Evolutionary conservation across 2,329 filamentous ascomycete species (phyloP).

Genomic region (Catunica adiposa): DNA sequence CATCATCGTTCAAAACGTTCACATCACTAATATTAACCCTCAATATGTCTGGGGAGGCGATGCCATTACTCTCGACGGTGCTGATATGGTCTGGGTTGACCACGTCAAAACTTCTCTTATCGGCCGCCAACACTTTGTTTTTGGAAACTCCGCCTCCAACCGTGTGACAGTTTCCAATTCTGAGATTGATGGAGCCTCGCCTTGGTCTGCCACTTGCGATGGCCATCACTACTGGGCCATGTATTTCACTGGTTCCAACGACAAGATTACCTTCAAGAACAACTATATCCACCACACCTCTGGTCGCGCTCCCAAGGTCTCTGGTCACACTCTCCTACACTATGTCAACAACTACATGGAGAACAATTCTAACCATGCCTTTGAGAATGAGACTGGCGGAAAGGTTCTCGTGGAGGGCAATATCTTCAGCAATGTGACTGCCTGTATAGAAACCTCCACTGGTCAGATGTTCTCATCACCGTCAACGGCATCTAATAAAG

Average conservation of each 20-base stretch:
- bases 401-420: constrained; percentile 40
- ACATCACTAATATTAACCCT: constrained; percentile 39
- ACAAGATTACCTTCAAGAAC: constrained; percentile 40
- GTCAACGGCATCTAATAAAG: constrained; percentile 22
- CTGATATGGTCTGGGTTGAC: constrained; percentile 34
- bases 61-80: constrained; percentile 34
- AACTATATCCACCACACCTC: constrained; percentile 45
- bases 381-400: constrained; percentile 31
- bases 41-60: constrained; percentile 44
- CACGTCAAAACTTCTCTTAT: constrained; percentile 40
- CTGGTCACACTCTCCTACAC: constrained; percentile 39
- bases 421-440: constrained; percentile 37
- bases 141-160: constrained; percentile 34
- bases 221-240: constrained; percentile 44
- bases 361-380: constrained; percentile 38
- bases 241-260: constrained; percentile 39
- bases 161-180: constrained; percentile 44
- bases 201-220: constrained; percentile 41
- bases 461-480: constrained; percentile 23
- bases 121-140: constrained; percentile 43
- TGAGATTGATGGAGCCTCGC: constrained; percentile 38
- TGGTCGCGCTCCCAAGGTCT: constrained; percentile 41
- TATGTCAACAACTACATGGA: constrained; percentile 47
- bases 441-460: constrained; percentile 23
- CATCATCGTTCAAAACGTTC: constrained; percentile 44